Evolutionary conservation across 345 rosid species (phyloP).

Genomic region (Rhizophora apiculata): DNA sequence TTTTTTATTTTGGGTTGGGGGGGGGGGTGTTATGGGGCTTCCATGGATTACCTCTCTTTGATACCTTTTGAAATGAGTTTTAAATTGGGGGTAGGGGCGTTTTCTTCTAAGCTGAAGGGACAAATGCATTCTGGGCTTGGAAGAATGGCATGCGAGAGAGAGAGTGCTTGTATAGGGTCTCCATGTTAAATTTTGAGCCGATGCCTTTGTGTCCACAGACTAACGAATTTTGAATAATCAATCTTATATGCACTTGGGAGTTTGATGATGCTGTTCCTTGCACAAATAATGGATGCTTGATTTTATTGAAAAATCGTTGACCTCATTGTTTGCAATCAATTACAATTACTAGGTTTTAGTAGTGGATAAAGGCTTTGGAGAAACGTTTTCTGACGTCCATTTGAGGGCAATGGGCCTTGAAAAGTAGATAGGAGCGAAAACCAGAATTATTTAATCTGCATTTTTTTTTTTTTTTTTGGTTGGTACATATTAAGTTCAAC

Average conservation of each 20-base stretch:
- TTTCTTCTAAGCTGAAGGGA: slow-evolving; percentile 1
- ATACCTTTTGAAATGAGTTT: background rate
- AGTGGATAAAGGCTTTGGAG: too few relatives aligned
- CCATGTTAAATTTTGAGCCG: background rate
- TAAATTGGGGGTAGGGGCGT: background rate
- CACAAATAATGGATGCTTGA: too few relatives aligned
- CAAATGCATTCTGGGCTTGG: background rate
- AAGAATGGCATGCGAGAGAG: background rate
- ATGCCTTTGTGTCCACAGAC: background rate
- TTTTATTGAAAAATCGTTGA: too few relatives aligned
- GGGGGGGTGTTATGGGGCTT: background rate
- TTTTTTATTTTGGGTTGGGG: background rate
- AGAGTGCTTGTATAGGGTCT: background rate
- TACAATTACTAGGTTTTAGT: too few relatives aligned
- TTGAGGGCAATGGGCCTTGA: too few relatives aligned
- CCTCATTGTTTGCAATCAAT: too few relatives aligned
- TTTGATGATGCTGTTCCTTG: background rate
- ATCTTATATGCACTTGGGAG: background rate
- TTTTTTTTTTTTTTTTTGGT: too few relatives aligned
- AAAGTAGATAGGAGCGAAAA: too few relatives aligned
- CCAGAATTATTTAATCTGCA: too few relatives aligned
- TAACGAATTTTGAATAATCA: background rate
- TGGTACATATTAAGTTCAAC: too few relatives aligned
- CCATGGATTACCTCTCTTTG: background rate
- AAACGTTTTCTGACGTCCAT: too few relatives aligned